These are phyloP conservation scores for Colletotrichum spinosum DNA, from an alignment of 2,329 filamentous ascomycete genomes.

Conservation along the genomic window DNA sequence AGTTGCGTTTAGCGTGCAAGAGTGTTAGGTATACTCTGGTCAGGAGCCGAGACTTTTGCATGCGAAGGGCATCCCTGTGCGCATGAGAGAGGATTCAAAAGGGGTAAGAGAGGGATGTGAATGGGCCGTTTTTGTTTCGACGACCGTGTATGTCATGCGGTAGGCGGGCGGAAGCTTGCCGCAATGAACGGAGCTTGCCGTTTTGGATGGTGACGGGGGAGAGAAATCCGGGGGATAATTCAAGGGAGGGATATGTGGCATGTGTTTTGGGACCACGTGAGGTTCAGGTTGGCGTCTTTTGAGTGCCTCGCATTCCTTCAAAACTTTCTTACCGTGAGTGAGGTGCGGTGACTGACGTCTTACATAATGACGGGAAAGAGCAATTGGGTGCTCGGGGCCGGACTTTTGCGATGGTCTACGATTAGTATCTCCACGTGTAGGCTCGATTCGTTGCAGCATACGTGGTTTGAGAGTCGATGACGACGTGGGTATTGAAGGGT, in stretches of 20 bases:
- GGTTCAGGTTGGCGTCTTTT: too few relatives aligned
- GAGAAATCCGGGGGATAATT: not conserved
- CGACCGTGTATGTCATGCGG: conserved; percentile 27
- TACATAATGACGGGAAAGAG: not conserved
- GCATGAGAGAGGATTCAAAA: not conserved
- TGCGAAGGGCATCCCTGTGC: conserved; percentile 20
- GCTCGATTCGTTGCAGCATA: not conserved
- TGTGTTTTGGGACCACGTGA: too few relatives aligned
- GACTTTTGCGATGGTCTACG: conserved; percentile 6
- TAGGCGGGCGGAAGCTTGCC: conserved; percentile 6
- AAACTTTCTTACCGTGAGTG: too few relatives aligned
- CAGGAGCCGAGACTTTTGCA: not conserved
- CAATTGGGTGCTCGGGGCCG: not conserved
- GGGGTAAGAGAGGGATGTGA: conserved; percentile 11
- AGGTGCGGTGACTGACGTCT: too few relatives aligned
- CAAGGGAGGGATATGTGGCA: too few relatives aligned
- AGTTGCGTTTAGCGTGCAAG: conserved; percentile 3
- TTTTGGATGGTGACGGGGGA: not conserved
- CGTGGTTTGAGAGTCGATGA: conserved; percentile 7
- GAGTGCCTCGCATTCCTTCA: too few relatives aligned
- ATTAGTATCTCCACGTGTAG: conserved; percentile 1
- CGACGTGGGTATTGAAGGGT: conserved; percentile 15
- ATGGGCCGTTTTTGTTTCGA: conserved; percentile 30
- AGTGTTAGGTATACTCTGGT: conserved; percentile 9
- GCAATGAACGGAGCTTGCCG: not conserved